Percentiles rank a stretch among this genome's conserved stretches.
phyloP scores from a whole-genome alignment of 192 early-diverging fungal species.

The Dimargaris verticillata region DNA sequence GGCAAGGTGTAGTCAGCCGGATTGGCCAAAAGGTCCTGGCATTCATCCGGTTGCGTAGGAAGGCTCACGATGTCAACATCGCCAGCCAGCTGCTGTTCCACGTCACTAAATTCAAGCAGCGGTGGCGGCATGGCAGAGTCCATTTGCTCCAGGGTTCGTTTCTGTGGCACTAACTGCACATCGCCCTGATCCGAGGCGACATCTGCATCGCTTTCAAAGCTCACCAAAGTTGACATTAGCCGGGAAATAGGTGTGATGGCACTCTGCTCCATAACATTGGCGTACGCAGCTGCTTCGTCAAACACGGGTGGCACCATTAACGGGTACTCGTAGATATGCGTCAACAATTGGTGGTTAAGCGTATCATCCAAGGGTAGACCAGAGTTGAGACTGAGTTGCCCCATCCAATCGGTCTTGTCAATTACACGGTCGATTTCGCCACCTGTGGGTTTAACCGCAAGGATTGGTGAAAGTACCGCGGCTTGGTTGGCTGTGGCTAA shows the following conservation, averaged over 20 bases:
- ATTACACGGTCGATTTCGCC: background rate
- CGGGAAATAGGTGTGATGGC: background rate
- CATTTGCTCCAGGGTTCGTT: no score
- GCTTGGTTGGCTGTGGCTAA: conserved; percentile 1
- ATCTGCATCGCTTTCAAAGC: background rate
- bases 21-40: background rate
- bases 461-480: background rate
- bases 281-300: conserved; percentile 16
- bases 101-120: no score
- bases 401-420: background rate
- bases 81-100: no score
- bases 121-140: no score
- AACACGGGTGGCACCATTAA: conserved; percentile 23
- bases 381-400: background rate
- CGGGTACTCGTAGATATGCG: conserved; percentile 13
- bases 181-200: no score
- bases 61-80: background rate
- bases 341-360: conserved; percentile 14
- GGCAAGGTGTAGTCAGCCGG: background rate
- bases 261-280: conserved; percentile 23
- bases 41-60: background rate
- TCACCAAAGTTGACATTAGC: conserved; percentile 7
- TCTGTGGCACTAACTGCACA: no score
- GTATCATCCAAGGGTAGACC: conserved; percentile 11
- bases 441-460: conserved; percentile 12